These are phyloP conservation scores for Aureobasidium melanogenum DNA, from an alignment of 2,329 filamentous ascomycete species.

Conservation along the genomic window DNA sequence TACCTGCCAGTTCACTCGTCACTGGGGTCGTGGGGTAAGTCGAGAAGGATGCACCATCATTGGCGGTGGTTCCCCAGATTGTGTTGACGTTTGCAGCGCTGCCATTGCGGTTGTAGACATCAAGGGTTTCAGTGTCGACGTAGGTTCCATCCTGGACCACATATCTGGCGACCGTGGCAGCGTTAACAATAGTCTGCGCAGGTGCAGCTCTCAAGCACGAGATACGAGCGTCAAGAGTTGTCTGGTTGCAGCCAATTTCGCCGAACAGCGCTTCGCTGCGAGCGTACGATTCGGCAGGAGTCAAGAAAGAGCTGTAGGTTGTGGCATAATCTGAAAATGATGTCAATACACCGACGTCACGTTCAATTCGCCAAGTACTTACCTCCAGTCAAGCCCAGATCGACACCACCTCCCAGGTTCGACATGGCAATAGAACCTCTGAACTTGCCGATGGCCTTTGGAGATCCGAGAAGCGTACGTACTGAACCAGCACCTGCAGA, in stretches of 20 bases:
- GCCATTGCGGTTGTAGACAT: conserved; percentile 34
- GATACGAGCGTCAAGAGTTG: conserved; percentile 38
- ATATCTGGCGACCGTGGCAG: conserved; percentile 40
- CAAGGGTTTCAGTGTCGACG: conserved; percentile 42
- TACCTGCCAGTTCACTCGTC: conserved; percentile 33
- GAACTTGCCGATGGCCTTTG: conserved; percentile 38
- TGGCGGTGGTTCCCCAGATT: conserved; percentile 46
- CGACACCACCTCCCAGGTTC: conserved; percentile 48
- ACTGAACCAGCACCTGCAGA: conserved; percentile 49
- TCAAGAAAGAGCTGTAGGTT: conserved; percentile 51
- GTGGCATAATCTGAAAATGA: conserved; percentile 37
- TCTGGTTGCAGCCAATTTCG: conserved; percentile 44
- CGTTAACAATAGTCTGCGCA: conserved; percentile 31
- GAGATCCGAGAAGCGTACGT: conserved; percentile 45
- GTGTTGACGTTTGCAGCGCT: conserved; percentile 43
- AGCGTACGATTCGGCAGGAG: conserved; percentile 43
- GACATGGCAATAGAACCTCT: conserved; percentile 42
- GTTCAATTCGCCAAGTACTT: conserved; percentile 16
- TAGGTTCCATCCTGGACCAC: conserved; percentile 52
- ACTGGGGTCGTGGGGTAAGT: conserved; percentile 38
- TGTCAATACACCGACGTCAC: neutral
- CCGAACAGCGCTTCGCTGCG: conserved; percentile 42
- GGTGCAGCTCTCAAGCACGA: conserved; percentile 45
- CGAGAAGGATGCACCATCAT: conserved; percentile 50
- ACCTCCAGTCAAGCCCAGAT: conserved; percentile 43